Base-by-base conservation (phyloP, 106 monocot genomes). In the Allium sativum region DNA sequence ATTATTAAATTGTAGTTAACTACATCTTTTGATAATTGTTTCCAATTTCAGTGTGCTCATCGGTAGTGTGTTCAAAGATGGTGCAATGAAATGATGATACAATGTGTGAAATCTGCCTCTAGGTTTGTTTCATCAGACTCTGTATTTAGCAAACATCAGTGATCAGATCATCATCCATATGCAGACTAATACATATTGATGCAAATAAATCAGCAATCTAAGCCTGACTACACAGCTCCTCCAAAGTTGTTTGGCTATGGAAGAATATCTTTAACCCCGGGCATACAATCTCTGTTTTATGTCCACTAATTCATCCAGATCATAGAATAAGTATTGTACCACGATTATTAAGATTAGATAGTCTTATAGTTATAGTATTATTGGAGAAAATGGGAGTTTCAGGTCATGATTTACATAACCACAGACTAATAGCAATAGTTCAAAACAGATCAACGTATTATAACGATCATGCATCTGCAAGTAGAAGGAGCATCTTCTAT, bases 51-150 rank as follows among this genome's bases (percentile, higher is more conserved):
- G 92, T 87, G 79, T 65, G 92, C 87, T 69, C 92, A 92, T 47
- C 80, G 84, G 4, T 83, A 79, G 74, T 92, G 92, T 77, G 78
- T 92, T 44, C 92, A 87, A 51, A 56, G 73, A 40, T 92, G 92
- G 92, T 92, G 92, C 59, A 76, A 87, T 58, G 87, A 83, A 76
- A 92, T 84, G 54, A 87, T 22, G 78, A 86, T 50, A 84, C 73
- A 11, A 72, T 61, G 0, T 92, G 92, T 52, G 92, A 92, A 64
- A 92, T 92, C 59, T 92, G 92, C 78, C 74, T 81, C 20, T 69
- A 87, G 87, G 92, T 92, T 52, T 21, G 54, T 55, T 58, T 58
- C 58, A 9, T 58, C 21, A 6, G 21, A 13, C 21, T 55, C 18
- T 3, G 21, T 56, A 11, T 31, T 56, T 22, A 12, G 3, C 3